Base-by-base conservation (phyloP, 352 stramenopile genomes). In the Phytophthora tubulina region DNA sequence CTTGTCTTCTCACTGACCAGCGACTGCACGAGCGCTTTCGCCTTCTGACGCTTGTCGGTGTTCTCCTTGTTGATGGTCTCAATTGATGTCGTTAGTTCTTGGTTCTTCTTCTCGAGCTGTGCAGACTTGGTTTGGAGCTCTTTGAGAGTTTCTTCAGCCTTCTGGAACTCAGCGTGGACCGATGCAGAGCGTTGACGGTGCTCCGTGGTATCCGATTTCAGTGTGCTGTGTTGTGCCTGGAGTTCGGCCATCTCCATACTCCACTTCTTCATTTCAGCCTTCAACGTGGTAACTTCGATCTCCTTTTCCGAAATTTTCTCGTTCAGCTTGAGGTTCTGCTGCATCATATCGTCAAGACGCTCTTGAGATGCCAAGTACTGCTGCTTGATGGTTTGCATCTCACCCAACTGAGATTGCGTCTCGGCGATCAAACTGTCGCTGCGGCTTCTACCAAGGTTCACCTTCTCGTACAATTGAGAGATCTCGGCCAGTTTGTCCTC, bases 11-110 rank as follows among this genome's bases (percentile, higher is more conserved):
- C 85, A 64, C 79, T 85, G 6, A 86, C 86, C 6, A 93, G 73
- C 11, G 81, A 80, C 33, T 91, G 76, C 21, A 93, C 83, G 15
- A 93, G 70, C 17, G 79, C 75, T 55, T 93, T 93, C 15, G 85
- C 85, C 54, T 93, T 93, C 55, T 91, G 84, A 3, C 82, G 81
- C 61, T 93, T 93, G 30, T 91, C 84, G 8, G 73, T 81, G 54
- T 76, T 90, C 31, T 90, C 85, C 38, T 83, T 86, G 48, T 78
- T 85, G 32, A 79, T 78, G 1, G 58, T 60, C 32, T 89, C 83
- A 21, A 88, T 79, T 0, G 66, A 73, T 8, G 75, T 53, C 4
- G 49, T 33, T 4, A 91, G 60, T 44, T 92, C 86, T 17, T 88
- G 70, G 41, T 91, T 87, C 45, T 84, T 82, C 59, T 87, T 88